Conservation (phyloP, 352 stramenopile species). For the Peronospora farinosa region DNA sequence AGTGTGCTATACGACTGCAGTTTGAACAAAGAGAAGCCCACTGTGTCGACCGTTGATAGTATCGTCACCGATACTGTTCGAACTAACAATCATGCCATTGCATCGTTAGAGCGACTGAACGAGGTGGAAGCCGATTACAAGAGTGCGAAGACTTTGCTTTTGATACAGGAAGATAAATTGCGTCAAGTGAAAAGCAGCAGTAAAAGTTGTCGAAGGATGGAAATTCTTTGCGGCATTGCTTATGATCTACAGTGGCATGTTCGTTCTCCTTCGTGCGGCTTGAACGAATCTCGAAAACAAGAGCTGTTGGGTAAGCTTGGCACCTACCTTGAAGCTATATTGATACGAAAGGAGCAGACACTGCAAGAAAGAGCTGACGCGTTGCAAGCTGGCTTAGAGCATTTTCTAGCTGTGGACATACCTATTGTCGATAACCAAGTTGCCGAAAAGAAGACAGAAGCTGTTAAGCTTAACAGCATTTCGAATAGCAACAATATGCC, state of each 20-base stretch:
- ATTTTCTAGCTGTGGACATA: constrained; percentile 10
- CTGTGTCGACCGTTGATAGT: constrained; percentile 1
- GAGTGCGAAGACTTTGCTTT: constrained; percentile 14
- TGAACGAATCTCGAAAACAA: constrained; percentile 19
- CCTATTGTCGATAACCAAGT: not conserved
- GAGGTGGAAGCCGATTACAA: constrained; percentile 20
- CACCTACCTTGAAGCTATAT: constrained; percentile 15
- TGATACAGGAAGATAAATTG: constrained; percentile 27
- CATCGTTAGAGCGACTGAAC: constrained; percentile 26
- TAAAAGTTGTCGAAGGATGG: constrained; percentile 19
- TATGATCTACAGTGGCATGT: constrained; percentile 37
- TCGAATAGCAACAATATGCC: not conserved
- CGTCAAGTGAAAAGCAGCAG: constrained; percentile 17
- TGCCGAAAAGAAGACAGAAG: not conserved
- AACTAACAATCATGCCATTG: constrained; percentile 33
- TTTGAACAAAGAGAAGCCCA: not conserved
- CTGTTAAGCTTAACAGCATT: not conserved
- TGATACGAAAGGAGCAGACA: constrained; percentile 9
- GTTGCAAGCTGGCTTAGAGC: constrained; percentile 17
- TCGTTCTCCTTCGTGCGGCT: constrained; percentile 14
- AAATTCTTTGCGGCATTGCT: constrained; percentile 22
- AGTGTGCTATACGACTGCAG: not conserved
- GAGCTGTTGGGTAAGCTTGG: constrained; percentile 32
- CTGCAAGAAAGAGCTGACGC: constrained; percentile 16
- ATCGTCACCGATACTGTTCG: constrained; percentile 20